Conservation (phyloP, 2,329 filamentous ascomycete genomes). For the Colletotrichum aenigma region DNA sequence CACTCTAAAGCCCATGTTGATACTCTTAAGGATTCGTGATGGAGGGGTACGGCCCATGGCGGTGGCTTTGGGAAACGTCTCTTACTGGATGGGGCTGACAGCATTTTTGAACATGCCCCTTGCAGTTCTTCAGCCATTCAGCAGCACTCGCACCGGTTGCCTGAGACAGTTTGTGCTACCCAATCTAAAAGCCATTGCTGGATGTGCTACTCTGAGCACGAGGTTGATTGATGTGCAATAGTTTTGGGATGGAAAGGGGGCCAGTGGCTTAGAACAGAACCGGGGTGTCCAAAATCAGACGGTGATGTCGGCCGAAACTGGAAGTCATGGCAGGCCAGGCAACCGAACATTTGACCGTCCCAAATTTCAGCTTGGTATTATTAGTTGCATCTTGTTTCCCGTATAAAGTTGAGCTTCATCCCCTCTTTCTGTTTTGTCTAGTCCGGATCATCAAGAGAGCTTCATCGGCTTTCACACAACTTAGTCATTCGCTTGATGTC, state of each 20-base stretch:
- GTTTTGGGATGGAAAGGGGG: background rate
- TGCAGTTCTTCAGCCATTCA: background rate
- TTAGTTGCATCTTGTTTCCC: background rate
- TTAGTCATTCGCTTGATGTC: conserved; percentile 12
- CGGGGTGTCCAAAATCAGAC: conserved; percentile 10
- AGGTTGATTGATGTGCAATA: background rate
- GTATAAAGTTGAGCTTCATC: conserved; percentile 10
- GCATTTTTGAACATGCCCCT: background rate
- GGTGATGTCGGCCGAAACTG: conserved; percentile 8
- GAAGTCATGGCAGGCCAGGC: background rate
- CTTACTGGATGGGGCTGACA: background rate
- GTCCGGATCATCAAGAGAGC: background rate
- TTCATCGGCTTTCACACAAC: background rate
- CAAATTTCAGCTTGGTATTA: background rate
- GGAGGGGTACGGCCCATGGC: background rate
- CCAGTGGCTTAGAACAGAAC: background rate
- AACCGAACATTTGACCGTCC: background rate
- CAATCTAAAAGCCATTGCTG: background rate
- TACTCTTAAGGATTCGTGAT: conserved; percentile 4
- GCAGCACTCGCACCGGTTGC: background rate
- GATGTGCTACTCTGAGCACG: background rate
- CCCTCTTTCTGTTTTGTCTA: background rate
- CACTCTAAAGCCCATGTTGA: background rate
- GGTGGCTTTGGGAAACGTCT: conserved; percentile 6
- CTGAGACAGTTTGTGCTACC: conserved; percentile 1